Conservation (phyloP, 495 filamentous ascomycete species). For the Penicillium pancosmium region DNA sequence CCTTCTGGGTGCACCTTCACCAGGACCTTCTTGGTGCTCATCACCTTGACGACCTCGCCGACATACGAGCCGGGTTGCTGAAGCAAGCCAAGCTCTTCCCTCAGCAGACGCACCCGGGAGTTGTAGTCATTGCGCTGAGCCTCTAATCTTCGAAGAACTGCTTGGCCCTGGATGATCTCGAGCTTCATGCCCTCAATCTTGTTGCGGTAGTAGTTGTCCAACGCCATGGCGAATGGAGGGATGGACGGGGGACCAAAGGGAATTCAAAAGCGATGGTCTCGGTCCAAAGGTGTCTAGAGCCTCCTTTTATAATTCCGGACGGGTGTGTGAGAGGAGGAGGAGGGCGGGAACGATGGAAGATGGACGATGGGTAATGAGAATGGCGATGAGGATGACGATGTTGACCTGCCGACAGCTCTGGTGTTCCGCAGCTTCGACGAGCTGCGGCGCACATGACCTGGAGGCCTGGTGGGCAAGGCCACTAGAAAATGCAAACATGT, state of each 20-base stretch:
- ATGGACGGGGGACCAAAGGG: conserved; percentile 12
- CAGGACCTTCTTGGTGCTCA: conserved; percentile 98
- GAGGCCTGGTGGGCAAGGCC: conserved; percentile 11
- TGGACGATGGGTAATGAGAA: not conserved
- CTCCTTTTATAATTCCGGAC: not conserved
- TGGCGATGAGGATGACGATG: conserved; percentile 13
- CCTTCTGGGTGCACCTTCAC: conserved; percentile 99
- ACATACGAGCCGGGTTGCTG: conserved; percentile 99
- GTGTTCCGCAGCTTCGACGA: conserved; percentile 13
- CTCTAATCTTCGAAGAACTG: conserved; percentile 90
- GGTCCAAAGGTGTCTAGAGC: not conserved
- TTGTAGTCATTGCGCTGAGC: conserved; percentile 99
- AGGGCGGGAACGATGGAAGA: conserved; percentile 1
- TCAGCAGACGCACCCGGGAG: conserved; percentile 89
- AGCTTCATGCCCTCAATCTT: conserved; percentile 99
- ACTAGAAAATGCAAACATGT: conserved; percentile 1
- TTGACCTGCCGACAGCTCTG: not conserved
- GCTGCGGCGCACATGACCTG: conserved; percentile 26
- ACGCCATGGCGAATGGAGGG: conserved; percentile 71
- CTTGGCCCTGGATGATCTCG: conserved; percentile 98
- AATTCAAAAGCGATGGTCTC: not conserved
- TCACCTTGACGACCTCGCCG: conserved; percentile 98
- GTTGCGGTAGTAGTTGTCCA: conserved; percentile 98
- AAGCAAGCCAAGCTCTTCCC: conserved; percentile 93
- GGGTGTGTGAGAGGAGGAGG: not conserved